Evolutionary conservation across 805 yeast genomes (phyloP).

Genomic region (Teunomyces lycoperdinae): DNA sequence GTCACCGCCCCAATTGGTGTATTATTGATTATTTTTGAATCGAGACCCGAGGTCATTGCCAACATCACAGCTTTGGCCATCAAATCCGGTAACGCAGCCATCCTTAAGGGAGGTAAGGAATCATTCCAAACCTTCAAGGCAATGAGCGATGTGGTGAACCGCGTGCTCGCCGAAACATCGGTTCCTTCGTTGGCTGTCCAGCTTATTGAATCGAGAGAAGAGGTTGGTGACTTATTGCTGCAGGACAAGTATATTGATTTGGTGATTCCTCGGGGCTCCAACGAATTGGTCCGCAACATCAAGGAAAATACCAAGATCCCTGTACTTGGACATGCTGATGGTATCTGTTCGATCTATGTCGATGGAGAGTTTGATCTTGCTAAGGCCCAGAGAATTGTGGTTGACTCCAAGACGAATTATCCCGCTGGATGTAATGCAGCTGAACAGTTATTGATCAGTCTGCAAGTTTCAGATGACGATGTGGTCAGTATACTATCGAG

Average conservation of each 20-base stretch:
- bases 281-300: slow-evolving; percentile 81
- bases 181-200: slow-evolving; percentile 85
- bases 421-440: slow-evolving; percentile 99
- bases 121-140: slow-evolving; percentile 79
- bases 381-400: slow-evolving; percentile 71
- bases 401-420: slow-evolving; percentile 91
- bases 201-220: slow-evolving; percentile 83
- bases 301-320: slow-evolving; percentile 91
- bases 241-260: slow-evolving; percentile 91
- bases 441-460: slow-evolving; percentile 75
- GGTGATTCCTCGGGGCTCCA: slow-evolving; percentile 98
- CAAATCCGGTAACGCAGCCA: slow-evolving; percentile 96
- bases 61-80: slow-evolving; percentile 93
- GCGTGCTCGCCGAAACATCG: slow-evolving; percentile 57
- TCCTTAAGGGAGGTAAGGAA: slow-evolving; percentile 96
- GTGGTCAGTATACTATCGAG: slow-evolving; percentile 29
- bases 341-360: slow-evolving; percentile 85
- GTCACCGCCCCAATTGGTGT: slow-evolving; percentile 95
- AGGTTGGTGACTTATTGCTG: slow-evolving; percentile 75
- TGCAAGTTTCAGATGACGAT: slow-evolving; percentile 29
- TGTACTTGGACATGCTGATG: slow-evolving; percentile 98
- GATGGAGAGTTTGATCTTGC: slow-evolving; percentile 73
- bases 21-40: slow-evolving; percentile 85
- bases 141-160: slow-evolving; percentile 69
- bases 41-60: slow-evolving; percentile 98